Evolutionary conservation across 148 eudicot species (phyloP).

Genomic region (Spergularia marina): DNA sequence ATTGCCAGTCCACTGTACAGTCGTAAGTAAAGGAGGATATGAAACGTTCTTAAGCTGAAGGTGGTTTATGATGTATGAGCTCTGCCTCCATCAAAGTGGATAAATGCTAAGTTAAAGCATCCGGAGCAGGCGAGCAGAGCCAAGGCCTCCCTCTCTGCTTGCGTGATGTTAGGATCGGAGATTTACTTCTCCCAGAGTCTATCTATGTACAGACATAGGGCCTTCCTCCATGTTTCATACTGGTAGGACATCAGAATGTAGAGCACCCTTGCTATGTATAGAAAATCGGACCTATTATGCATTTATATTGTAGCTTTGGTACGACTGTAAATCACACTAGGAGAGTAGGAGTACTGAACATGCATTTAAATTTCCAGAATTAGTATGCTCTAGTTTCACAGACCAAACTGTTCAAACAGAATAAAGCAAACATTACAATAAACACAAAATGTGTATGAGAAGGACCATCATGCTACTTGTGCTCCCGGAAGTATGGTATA

Average conservation of each 20-base stretch:
- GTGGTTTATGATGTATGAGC: background rate
- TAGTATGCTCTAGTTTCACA: no score
- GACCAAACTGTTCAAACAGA: no score
- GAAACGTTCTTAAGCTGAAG: background rate
- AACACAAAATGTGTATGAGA: no score
- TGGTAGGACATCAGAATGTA: slow-evolving; percentile 12
- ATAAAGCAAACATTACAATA: no score
- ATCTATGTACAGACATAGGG: slow-evolving; percentile 9
- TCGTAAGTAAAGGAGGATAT: slow-evolving; percentile 4
- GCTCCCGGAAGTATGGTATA: no score
- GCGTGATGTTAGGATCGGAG: slow-evolving; percentile 18
- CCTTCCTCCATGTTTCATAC: slow-evolving; percentile 3
- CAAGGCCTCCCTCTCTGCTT: slow-evolving; percentile 23
- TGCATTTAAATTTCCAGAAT: no score
- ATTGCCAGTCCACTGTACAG: background rate
- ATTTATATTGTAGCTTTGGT: background rate
- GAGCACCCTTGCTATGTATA: slow-evolving; percentile 17
- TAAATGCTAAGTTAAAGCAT: slow-evolving; percentile 4
- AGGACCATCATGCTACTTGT: no score
- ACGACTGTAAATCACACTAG: background rate
- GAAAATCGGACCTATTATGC: background rate
- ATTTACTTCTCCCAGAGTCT: slow-evolving; percentile 3
- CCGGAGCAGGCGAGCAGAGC: slow-evolving; percentile 32
- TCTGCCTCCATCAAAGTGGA: background rate
- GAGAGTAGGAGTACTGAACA: background rate